Conservation (phyloP, 2,329 filamentous ascomycete species). For the Akanthomyces dipterigenus region DNA sequence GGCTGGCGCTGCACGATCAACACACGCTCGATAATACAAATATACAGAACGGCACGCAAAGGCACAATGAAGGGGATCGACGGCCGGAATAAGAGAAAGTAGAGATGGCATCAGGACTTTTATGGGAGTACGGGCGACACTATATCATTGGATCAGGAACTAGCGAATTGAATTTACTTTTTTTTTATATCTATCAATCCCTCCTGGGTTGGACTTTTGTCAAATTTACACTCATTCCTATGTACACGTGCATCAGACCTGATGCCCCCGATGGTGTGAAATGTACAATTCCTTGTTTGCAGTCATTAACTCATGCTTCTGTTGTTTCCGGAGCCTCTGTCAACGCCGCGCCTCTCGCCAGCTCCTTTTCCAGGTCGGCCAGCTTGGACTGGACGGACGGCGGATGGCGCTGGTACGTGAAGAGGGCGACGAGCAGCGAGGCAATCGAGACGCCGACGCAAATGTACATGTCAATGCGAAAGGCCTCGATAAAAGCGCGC, state of each 20-base stretch:
- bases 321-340: background rate
- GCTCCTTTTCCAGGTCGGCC: constrained; percentile 19
- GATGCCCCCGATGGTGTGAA: background rate
- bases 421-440: constrained; percentile 13
- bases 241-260: background rate
- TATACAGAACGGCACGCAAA: background rate
- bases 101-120: too few species aligned
- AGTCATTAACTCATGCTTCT: background rate
- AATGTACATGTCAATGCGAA: constrained; percentile 17
- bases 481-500: constrained; percentile 16
- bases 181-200: background rate
- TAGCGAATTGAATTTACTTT: constrained; percentile 4
- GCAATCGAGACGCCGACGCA: constrained; percentile 16
- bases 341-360: constrained; percentile 1
- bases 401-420: constrained; percentile 17
- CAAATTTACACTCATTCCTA: background rate
- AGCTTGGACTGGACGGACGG: constrained; percentile 17
- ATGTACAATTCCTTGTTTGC: background rate
- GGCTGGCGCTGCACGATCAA: background rate
- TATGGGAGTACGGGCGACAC: background rate
- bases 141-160: constrained; percentile 1
- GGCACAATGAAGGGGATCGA: background rate
- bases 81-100: background rate
- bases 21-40: background rate
- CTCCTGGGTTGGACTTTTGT: background rate